Evolutionary conservation across 2,329 filamentous ascomycete genomes (phyloP).

Genomic region (Colletotrichum horii): DNA sequence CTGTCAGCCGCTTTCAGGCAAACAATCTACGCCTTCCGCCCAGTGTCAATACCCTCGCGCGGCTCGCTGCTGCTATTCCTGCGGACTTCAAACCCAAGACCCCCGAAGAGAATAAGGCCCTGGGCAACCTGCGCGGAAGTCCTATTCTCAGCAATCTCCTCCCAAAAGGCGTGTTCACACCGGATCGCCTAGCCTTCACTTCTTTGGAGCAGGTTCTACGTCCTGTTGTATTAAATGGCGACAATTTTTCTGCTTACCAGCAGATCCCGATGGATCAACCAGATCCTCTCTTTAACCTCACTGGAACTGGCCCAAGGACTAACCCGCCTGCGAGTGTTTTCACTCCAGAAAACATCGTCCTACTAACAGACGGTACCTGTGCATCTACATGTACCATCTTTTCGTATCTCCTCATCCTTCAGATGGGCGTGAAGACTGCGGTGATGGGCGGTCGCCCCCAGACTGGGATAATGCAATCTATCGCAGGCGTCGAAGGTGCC

Average conservation of each 20-base stretch:
- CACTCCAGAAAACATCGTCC: slow-evolving; percentile 54
- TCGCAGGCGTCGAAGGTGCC: slow-evolving; percentile 53
- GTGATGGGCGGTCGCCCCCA: slow-evolving; percentile 50
- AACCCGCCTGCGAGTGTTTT: slow-evolving; percentile 51
- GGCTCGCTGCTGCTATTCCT: slow-evolving; percentile 35
- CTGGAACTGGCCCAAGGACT: slow-evolving; percentile 43
- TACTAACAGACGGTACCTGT: slow-evolving; percentile 60
- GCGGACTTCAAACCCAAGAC: slow-evolving; percentile 32
- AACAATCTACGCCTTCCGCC: slow-evolving; percentile 57
- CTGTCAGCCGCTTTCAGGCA: slow-evolving; percentile 51
- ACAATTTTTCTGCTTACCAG: slow-evolving; percentile 54
- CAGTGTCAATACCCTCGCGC: slow-evolving; percentile 48
- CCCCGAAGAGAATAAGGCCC: slow-evolving; percentile 42
- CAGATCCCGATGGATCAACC: slow-evolving; percentile 42
- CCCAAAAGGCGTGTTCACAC: slow-evolving; percentile 54
- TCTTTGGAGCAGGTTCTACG: slow-evolving; percentile 34
- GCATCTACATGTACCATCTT: slow-evolving; percentile 62
- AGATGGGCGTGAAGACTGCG: slow-evolving; percentile 52
- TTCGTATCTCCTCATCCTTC: slow-evolving; percentile 56
- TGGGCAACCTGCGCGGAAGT: slow-evolving; percentile 51
- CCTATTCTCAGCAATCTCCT: slow-evolving; percentile 48
- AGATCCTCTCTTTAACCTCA: slow-evolving; percentile 43
- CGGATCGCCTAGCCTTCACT: slow-evolving; percentile 34
- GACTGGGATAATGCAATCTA: slow-evolving; percentile 50
- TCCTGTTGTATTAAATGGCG: slow-evolving; percentile 42